Conservation (phyloP, 23 red algal genomes). For the Gracilariopsis chorda region DNA sequence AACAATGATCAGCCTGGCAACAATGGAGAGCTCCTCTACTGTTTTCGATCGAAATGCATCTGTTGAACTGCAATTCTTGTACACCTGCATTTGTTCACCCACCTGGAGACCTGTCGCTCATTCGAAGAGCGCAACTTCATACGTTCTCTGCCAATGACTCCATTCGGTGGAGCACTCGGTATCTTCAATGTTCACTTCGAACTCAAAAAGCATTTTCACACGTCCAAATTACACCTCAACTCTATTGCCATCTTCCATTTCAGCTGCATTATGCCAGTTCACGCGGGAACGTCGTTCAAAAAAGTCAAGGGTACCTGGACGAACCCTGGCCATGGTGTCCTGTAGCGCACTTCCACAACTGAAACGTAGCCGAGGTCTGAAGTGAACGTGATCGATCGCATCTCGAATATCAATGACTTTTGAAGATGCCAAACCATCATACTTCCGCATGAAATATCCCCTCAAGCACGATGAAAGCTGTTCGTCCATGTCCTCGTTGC, state of each 20-base stretch:
- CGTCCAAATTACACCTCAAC: background rate
- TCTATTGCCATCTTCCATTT: background rate
- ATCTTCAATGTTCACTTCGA: background rate
- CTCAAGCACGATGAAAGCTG: background rate
- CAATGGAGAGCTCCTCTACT: background rate
- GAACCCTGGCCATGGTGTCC: background rate
- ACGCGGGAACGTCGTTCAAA: too few relatives aligned
- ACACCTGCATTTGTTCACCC: background rate
- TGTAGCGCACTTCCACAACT: background rate
- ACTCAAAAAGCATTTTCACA: background rate
- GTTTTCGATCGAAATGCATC: background rate
- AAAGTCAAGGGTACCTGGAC: background rate
- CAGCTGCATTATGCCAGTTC: background rate
- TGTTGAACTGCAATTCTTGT: background rate
- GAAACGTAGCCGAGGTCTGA: background rate
- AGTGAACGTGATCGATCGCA: background rate
- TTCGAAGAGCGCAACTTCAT: background rate
- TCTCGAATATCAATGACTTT: background rate
- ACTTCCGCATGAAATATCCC: background rate
- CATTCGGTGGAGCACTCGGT: background rate
- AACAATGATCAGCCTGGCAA: background rate
- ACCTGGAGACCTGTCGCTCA: background rate
- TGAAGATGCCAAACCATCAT: background rate
- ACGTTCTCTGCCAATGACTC: background rate
- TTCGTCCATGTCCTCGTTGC: background rate